These are phyloP conservation scores for Neoscytalidium dimidiatum DNA, from an alignment of 2,329 filamentous ascomycete species.

Conservation along the genomic window DNA sequence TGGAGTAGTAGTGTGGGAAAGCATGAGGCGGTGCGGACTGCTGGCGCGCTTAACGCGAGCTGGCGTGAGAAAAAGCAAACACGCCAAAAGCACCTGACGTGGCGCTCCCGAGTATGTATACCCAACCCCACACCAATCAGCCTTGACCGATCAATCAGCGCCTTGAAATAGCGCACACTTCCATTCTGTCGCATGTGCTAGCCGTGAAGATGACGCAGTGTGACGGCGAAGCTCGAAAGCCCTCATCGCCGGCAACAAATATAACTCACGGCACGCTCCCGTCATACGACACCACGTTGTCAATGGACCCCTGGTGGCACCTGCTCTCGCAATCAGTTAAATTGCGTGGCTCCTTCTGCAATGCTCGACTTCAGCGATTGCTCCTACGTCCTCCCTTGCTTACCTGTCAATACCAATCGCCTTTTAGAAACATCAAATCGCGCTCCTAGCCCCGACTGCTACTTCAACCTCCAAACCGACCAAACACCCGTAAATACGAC, in stretches of 20 bases:
- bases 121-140: slow-evolving; percentile 1
- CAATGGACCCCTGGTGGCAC: slow-evolving; percentile 2
- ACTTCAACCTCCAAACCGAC: not conserved
- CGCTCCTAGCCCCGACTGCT: too few species aligned
- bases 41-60: not conserved
- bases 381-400: not conserved
- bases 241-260: not conserved
- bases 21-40: slow-evolving; percentile 4
- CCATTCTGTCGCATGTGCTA: not conserved
- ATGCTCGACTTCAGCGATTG: not conserved
- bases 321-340: slow-evolving; percentile 8
- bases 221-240: not conserved
- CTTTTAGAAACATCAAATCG: not conserved
- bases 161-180: not conserved
- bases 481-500: not conserved
- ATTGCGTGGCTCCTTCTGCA: not conserved
- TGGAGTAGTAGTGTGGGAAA: slow-evolving; percentile 27
- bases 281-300: slow-evolving; percentile 13
- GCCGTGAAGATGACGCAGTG: slow-evolving; percentile 1
- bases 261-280: not conserved
- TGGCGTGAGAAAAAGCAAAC: slow-evolving; percentile 12
- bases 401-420: not conserved
- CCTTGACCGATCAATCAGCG: not conserved
- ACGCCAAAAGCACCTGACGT: slow-evolving; percentile 17
- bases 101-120: slow-evolving; percentile 11